Conservation (phyloP, 2,329 filamentous ascomycete genomes). For the Penicillium aurantiogriseum region DNA sequence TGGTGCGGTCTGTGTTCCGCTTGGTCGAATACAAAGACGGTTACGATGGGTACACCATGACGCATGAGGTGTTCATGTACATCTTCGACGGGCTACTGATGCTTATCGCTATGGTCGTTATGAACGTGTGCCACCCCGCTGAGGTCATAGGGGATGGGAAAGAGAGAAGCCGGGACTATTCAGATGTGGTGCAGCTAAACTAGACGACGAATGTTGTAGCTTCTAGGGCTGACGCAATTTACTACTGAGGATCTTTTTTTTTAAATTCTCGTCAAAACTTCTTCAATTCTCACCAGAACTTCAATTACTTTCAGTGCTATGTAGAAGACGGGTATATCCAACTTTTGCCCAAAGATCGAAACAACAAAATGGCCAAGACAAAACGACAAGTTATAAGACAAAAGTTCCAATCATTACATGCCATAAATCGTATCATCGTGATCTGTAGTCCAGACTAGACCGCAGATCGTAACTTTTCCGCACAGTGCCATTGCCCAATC, state of each 20-base stretch:
- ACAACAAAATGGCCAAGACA: not conserved
- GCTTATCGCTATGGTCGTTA: conserved; percentile 24
- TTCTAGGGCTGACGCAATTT: not conserved
- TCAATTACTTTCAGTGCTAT: not conserved
- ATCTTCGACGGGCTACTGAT: conserved; percentile 32
- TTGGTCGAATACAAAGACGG: conserved; percentile 31
- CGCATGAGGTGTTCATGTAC: conserved; percentile 29
- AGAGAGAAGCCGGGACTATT: not conserved
- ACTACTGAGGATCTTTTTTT: not conserved
- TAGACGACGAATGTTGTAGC: not conserved
- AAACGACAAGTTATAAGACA: not conserved
- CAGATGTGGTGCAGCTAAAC: conserved; percentile 9
- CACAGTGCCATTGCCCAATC: conserved; percentile 7
- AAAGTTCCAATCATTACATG: not conserved
- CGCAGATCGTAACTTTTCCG: conserved; percentile 21
- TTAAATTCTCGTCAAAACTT: not conserved
- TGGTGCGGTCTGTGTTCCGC: conserved; percentile 30
- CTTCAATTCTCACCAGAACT: not conserved
- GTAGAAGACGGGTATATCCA: conserved; percentile 7
- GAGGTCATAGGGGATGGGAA: conserved; percentile 22
- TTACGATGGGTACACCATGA: conserved; percentile 28
- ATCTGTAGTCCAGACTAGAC: conserved; percentile 17
- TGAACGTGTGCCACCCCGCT: conserved; percentile 25
- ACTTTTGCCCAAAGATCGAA: conserved; percentile 4
- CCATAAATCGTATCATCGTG: conserved; percentile 15